Conservation (phyloP, 148 eudicot genomes). For the Euryodendron excelsum region DNA sequence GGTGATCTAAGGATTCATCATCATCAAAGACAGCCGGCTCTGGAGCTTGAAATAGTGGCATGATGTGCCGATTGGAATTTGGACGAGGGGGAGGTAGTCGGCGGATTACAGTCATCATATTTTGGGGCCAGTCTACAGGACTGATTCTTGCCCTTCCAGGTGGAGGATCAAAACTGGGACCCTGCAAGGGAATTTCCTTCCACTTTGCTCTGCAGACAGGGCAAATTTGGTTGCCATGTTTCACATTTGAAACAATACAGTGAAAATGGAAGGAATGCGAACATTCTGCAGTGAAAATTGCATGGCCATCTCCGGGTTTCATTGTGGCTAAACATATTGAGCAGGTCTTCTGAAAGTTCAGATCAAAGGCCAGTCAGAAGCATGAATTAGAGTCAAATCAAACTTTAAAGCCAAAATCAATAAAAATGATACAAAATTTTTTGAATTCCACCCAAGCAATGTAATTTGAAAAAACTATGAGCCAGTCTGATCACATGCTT, state of each 20-base stretch:
- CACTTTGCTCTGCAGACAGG: conserved; percentile 84
- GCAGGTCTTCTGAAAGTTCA: conserved; percentile 56
- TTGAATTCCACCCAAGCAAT: too few relatives aligned
- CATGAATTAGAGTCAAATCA: background rate
- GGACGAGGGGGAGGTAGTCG: conserved; percentile 46
- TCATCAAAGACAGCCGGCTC: conserved; percentile 76
- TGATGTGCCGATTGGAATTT: conserved; percentile 36
- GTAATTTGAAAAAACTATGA: too few relatives aligned
- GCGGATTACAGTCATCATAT: conserved; percentile 47
- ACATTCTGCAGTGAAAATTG: conserved; percentile 92
- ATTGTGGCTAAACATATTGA: conserved; percentile 67
- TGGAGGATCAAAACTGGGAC: conserved; percentile 38
- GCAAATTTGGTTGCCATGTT: conserved; percentile 75
- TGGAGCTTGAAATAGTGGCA: conserved; percentile 40
- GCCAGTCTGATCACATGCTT: too few relatives aligned
- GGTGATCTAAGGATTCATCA: conserved; percentile 59
- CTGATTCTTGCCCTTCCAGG: conserved; percentile 42
- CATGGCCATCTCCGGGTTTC: conserved; percentile 73
- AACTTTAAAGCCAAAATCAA: too few relatives aligned
- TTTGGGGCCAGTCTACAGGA: conserved; percentile 38
- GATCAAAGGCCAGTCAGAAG: conserved; percentile 10
- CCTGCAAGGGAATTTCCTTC: conserved; percentile 74
- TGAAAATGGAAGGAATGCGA: conserved; percentile 83
- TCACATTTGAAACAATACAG: conserved; percentile 77
- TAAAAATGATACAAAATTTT: too few relatives aligned